Conservation (phyloP, 495 filamentous ascomycete species). For the Penicillium herquei region DNA sequence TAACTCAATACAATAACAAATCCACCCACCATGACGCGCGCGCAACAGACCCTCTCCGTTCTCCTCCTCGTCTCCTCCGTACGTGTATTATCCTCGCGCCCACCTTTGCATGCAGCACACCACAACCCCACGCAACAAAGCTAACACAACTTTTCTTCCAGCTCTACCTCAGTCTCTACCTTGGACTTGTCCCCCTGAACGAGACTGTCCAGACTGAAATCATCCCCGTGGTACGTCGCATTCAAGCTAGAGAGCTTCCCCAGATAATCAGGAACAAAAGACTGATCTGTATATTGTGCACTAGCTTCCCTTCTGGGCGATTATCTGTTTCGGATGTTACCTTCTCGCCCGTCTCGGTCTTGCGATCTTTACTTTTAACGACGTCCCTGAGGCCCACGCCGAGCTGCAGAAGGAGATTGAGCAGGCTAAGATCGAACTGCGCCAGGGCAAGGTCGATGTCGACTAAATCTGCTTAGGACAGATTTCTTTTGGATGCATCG, state of each 20-base stretch:
- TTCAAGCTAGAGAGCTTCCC: not conserved
- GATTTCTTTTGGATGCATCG: not conserved
- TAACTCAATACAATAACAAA: not conserved
- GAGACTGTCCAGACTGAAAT: constrained; percentile 55
- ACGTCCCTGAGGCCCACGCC: constrained; percentile 86
- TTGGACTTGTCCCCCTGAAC: constrained; percentile 82
- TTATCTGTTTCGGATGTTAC: constrained; percentile 91
- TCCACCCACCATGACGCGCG: constrained; percentile 74
- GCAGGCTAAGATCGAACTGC: constrained; percentile 50
- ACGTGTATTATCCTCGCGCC: constrained; percentile 24
- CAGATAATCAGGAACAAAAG: not conserved
- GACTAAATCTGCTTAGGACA: constrained; percentile 32
- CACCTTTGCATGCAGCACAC: not conserved
- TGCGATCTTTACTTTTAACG: constrained; percentile 93
- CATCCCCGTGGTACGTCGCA: constrained; percentile 49
- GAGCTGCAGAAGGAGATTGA: constrained; percentile 74
- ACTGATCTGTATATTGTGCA: constrained; percentile 1
- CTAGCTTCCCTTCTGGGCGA: constrained; percentile 86
- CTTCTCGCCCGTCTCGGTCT: constrained; percentile 87
- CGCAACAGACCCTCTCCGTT: constrained; percentile 86
- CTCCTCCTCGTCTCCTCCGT: constrained; percentile 86
- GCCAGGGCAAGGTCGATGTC: constrained; percentile 47
- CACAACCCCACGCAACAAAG: not conserved
- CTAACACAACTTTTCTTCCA: constrained; percentile 28
- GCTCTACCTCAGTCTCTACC: constrained; percentile 85